Evolutionary conservation across 805 yeast species (phyloP).

Genomic region (Wickerhamomyces alni): DNA sequence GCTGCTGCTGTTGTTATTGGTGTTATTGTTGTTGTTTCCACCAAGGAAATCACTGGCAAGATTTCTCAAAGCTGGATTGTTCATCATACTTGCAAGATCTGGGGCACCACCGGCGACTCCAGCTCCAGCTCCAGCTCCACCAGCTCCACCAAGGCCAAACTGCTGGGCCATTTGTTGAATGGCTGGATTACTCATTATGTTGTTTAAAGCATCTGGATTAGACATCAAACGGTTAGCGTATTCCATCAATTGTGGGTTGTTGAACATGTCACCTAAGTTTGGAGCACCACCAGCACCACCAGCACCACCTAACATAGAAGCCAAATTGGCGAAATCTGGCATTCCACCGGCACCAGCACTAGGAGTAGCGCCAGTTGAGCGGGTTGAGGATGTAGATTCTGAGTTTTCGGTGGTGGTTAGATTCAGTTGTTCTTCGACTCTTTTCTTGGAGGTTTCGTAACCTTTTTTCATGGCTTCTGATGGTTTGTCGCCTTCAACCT

Average conservation of each 20-base stretch:
- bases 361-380: constrained; percentile 21
- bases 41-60: constrained; percentile 65
- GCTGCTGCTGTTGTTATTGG: neutral
- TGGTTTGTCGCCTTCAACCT: constrained; percentile 78
- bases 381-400: constrained; percentile 19
- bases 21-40: constrained; percentile 14
- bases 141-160: constrained; percentile 62
- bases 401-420: constrained; percentile 23
- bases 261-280: constrained; percentile 62
- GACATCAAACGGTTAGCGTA: constrained; percentile 87
- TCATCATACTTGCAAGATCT: constrained; percentile 64
- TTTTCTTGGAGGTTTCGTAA: constrained; percentile 85
- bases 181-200: constrained; percentile 75
- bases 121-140: constrained; percentile 10
- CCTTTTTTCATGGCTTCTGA: constrained; percentile 91
- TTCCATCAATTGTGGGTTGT: constrained; percentile 87
- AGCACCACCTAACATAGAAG: constrained; percentile 58
- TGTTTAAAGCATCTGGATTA: constrained; percentile 70
- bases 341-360: constrained; percentile 41
- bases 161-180: constrained; percentile 78
- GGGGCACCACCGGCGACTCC: constrained; percentile 32
- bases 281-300: constrained; percentile 69
- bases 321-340: constrained; percentile 51
- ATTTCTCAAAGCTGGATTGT: constrained; percentile 70
- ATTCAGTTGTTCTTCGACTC: constrained; percentile 70